Percentiles rank a stretch among this genome's conserved stretches.
These are phyloP conservation scores for Fagopyrum esculentum DNA, from an alignment of 148 eudicot genomes.

Conservation along the genomic window DNA sequence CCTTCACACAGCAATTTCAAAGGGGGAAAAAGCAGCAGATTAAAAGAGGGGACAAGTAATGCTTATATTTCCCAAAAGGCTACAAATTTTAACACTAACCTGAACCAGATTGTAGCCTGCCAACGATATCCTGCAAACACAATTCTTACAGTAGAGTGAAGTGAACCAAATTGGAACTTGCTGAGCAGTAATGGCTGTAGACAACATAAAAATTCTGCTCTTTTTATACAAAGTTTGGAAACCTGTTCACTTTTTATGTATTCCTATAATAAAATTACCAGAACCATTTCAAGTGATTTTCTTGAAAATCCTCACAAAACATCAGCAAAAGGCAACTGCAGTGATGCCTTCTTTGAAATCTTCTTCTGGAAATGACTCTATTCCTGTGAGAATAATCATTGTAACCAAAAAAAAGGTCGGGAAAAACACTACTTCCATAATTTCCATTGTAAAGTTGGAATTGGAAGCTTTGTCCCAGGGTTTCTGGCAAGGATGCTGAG, in stretches of 20 bases:
- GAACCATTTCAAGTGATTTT: not conserved
- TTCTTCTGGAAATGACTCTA: not conserved
- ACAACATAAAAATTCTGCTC: not conserved
- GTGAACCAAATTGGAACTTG: not conserved
- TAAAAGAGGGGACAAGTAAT: not conserved
- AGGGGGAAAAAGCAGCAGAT: not conserved
- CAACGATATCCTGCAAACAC: not conserved
- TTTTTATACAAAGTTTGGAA: constrained; percentile 5
- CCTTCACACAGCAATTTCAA: not conserved
- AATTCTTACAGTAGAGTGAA: not conserved
- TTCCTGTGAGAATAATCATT: constrained; percentile 3
- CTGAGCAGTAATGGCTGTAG: not conserved
- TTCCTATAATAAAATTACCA: constrained; percentile 7
- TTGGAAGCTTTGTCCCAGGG: constrained; percentile 6
- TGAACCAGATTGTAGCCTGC: not conserved
- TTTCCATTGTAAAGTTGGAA: constrained; percentile 7
- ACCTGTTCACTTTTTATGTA: not conserved
- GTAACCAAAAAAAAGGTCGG: not conserved
- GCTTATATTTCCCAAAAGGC: not conserved
- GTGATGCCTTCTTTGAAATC: not conserved
- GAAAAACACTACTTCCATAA: constrained; percentile 7
- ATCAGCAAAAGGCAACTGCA: not conserved
- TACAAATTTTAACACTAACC: not conserved
- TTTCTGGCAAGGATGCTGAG: not conserved
- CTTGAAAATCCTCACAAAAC: not conserved